Percentiles rank a stretch among this genome's conserved stretches.
Evolutionary conservation across 2,329 filamentous ascomycete species (phyloP).

Genomic region (Seiridium unicorne): DNA sequence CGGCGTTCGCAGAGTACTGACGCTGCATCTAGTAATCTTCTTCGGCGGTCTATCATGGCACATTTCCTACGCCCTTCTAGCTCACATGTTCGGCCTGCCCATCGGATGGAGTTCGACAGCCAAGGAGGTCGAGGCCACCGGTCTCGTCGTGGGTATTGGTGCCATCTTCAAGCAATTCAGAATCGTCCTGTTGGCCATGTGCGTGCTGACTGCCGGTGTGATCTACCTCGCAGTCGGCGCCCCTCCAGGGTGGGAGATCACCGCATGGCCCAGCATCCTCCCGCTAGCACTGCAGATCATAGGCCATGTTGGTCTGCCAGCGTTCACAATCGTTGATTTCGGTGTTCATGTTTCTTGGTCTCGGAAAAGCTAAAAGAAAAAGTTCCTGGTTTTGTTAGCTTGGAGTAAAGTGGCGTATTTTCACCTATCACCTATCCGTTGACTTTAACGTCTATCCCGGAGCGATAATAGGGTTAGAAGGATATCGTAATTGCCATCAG

Average conservation of each 20-base stretch:
- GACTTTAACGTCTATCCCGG: no score
- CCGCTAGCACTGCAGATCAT: not conserved
- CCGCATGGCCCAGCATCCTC: not conserved
- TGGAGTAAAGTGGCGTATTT: no score
- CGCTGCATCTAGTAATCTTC: conserved; percentile 19
- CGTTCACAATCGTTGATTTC: not conserved
- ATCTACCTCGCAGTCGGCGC: not conserved
- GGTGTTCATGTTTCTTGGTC: not conserved
- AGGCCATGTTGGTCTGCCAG: not conserved
- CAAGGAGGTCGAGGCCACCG: conserved; percentile 24
- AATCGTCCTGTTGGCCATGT: conserved; percentile 19
- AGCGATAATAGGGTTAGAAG: no score
- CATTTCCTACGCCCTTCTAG: conserved; percentile 24
- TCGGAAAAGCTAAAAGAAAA: not conserved
- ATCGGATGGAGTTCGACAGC: conserved; percentile 28
- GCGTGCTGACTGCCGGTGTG: not conserved
- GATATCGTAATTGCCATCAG: no score
- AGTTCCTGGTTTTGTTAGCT: not conserved
- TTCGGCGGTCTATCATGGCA: conserved; percentile 28
- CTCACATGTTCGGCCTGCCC: conserved; percentile 24
- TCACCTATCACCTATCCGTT: no score
- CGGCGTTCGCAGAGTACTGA: not conserved
- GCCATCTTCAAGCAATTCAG: conserved; percentile 46
- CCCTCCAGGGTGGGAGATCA: not conserved
- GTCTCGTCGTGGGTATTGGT: conserved; percentile 30